A percentile compares a stretch with the other conserved stretches of the same genome.
These are phyloP conservation scores for Giardia muris DNA, from an alignment of 208 protist species.

Conservation along the genomic window DNA sequence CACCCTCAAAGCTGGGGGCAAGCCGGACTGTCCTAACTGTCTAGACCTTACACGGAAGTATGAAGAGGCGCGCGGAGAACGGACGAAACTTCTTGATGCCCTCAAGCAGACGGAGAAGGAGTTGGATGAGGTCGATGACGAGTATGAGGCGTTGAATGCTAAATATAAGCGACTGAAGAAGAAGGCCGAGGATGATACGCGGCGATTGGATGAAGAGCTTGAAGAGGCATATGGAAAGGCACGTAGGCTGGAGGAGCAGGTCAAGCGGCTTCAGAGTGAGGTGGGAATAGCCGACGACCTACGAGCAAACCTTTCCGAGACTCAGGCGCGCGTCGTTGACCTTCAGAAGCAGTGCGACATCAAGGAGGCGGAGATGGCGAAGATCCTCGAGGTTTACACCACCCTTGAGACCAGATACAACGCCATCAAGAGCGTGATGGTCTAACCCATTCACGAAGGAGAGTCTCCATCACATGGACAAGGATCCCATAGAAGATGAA, in stretches of 20 bases:
- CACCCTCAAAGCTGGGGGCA: not conserved
- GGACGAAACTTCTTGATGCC: not conserved
- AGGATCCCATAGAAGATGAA: not conserved
- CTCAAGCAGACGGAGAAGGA: not conserved
- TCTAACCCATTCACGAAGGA: not conserved
- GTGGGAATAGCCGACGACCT: not conserved
- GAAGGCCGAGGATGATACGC: not conserved
- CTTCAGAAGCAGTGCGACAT: not conserved
- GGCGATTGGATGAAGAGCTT: not conserved
- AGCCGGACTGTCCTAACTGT: not conserved
- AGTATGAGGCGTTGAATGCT: not conserved
- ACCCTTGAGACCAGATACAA: not conserved
- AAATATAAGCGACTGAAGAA: not conserved
- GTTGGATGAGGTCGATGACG: not conserved
- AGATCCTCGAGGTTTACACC: not conserved
- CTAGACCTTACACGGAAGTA: not conserved
- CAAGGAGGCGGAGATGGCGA: not conserved
- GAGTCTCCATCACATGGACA: not conserved
- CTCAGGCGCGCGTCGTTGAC: not conserved
- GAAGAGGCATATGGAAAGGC: not conserved
- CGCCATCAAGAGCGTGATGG: not conserved
- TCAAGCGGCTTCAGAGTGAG: not conserved
- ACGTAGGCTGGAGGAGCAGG: not conserved
- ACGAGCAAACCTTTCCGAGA: not conserved
- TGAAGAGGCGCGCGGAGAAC: not conserved